Conservation (phyloP, 2,329 filamentous ascomycete species). For the Shiraia bambusicola region DNA sequence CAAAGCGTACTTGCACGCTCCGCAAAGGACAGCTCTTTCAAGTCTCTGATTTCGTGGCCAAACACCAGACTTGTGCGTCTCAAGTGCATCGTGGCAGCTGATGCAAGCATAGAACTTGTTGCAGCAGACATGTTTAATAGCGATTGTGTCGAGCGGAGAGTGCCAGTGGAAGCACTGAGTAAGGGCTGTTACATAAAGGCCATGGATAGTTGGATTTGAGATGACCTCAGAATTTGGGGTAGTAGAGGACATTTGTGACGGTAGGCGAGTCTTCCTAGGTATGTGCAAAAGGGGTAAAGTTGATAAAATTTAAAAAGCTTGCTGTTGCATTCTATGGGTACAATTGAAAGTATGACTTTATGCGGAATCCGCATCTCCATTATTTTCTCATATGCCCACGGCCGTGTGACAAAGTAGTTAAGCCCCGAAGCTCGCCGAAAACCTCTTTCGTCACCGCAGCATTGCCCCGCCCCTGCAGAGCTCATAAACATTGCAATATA, state of each 20-base stretch:
- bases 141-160: constrained; percentile 40
- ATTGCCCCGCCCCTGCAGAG: constrained; percentile 32
- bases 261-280: not conserved
- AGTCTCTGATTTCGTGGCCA: constrained; percentile 24
- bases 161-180: constrained; percentile 41
- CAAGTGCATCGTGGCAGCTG: constrained; percentile 33
- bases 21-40: constrained; percentile 35
- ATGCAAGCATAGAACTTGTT: constrained; percentile 42
- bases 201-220: constrained; percentile 21
- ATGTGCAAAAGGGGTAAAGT: not conserved
- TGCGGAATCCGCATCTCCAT: constrained; percentile 24
- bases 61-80: constrained; percentile 24
- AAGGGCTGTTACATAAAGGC: constrained; percentile 27
- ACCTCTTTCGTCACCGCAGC: constrained; percentile 17
- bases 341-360: constrained; percentile 8
- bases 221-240: not conserved
- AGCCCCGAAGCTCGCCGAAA: constrained; percentile 34
- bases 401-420: constrained; percentile 26
- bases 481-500: constrained; percentile 23
- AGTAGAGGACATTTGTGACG: constrained; percentile 8
- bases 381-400: constrained; percentile 28
- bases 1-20: constrained; percentile 30
- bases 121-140: constrained; percentile 42
- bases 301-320: constrained; percentile 1
- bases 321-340: constrained; percentile 1